A percentile compares a stretch with the other conserved stretches of the same genome.
These are phyloP conservation scores for Albugo candida DNA, from an alignment of 352 stramenopile species.

Conservation along the genomic window DNA sequence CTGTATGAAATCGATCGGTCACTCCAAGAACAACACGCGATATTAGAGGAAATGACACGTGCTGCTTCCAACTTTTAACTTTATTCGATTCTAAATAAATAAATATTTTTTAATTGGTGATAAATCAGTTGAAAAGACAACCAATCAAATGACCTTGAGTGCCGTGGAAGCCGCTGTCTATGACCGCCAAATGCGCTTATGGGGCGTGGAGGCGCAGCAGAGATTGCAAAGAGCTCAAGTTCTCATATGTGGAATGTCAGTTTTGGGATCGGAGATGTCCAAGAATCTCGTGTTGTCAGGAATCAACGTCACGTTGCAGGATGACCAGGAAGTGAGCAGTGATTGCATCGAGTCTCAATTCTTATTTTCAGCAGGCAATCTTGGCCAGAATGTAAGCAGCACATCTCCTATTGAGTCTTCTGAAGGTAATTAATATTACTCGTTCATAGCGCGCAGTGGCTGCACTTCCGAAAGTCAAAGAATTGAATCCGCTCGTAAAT, in stretches of 20 bases:
- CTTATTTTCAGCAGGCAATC: conserved; percentile 47
- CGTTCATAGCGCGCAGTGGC: conserved; percentile 38
- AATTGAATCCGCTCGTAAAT: conserved; percentile 87
- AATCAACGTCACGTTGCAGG: conserved; percentile 85
- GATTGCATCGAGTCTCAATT: conserved; percentile 58
- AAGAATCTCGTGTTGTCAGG: conserved; percentile 96
- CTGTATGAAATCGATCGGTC: too few species aligned
- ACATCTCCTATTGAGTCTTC: not conserved
- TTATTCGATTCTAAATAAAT: too few species aligned
- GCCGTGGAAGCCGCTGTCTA: conserved; percentile 88
- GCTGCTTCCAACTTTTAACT: too few species aligned
- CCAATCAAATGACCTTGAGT: conserved; percentile 23
- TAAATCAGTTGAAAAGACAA: conserved; percentile 3
- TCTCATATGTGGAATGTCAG: conserved; percentile 69
- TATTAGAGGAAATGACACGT: too few species aligned
- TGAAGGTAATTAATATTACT: conserved; percentile 2
- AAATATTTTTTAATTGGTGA: too few species aligned
- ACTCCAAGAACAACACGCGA: too few species aligned
- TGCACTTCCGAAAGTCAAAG: conserved; percentile 70
- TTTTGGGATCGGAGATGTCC: conserved; percentile 82
- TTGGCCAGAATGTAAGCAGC: conserved; percentile 43
- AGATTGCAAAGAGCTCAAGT: conserved; percentile 78
- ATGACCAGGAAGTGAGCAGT: conserved; percentile 32
- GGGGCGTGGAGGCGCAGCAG: conserved; percentile 93
- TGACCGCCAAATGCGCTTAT: conserved; percentile 97